Evolutionary conservation across 2,329 filamentous ascomycete genomes (phyloP).

Genomic region (Talaromyces pinophilus): DNA sequence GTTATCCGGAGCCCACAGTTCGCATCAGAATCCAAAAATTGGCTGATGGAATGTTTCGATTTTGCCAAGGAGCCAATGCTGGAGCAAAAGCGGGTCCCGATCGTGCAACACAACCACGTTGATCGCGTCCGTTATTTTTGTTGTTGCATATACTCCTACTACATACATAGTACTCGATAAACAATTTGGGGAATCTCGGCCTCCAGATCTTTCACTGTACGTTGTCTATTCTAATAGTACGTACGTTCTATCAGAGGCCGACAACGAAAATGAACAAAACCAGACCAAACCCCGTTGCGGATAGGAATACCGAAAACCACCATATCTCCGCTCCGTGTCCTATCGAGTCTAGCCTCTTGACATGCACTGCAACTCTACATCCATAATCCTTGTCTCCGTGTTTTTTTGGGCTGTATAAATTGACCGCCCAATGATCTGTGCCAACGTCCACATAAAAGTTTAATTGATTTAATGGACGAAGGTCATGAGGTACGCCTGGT

Average conservation of each 20-base stretch:
- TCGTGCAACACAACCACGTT: not conserved
- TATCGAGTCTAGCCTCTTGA: not conserved
- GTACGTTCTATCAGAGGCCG: not conserved
- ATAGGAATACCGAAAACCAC: not conserved
- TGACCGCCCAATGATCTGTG: not conserved
- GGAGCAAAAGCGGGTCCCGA: not conserved
- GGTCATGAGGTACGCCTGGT: not conserved
- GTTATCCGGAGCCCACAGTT: not conserved
- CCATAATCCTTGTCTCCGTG: not conserved
- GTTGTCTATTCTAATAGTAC: not conserved
- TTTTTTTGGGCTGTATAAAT: not conserved
- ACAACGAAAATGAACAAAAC: not conserved
- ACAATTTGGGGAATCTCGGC: not conserved
- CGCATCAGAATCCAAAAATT: not conserved
- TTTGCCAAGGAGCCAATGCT: not conserved
- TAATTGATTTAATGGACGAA: not conserved
- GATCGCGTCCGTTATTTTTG: not conserved
- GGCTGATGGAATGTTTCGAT: not conserved
- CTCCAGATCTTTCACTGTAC: not conserved
- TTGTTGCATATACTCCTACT: not conserved
- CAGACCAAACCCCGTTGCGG: not conserved
- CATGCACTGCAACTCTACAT: slow-evolving; percentile 4
- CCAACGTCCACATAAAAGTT: not conserved
- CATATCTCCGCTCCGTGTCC: not conserved
- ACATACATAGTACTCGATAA: too few species aligned